Evolutionary conservation across 2,329 filamentous ascomycete genomes (phyloP), one percentile per base, ranked within the genome.

Genomic region (Fusarium fracticaudum): DNA sequence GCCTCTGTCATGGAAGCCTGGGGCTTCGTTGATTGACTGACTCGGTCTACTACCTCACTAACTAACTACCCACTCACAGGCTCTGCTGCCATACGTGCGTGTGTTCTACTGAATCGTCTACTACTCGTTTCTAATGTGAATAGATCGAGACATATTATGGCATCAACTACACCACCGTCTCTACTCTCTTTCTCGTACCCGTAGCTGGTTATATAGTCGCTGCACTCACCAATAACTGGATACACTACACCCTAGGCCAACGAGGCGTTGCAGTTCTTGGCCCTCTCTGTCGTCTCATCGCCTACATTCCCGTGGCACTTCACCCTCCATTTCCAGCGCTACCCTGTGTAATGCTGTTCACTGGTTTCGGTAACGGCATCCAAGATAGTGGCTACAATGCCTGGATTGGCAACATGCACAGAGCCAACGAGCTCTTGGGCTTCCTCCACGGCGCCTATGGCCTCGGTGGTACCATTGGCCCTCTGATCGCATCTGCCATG

Each of bases 401-500:
- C 13, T 90, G 87, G 86, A 81, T 89, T 26, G 93, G 93, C 17
- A 92, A 91, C 76, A 93, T 96, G 91, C 86, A 89, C 18, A 89
- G 90, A 66, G 84, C 92, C 13, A 95, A 95, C 79, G 91, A 95
- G 78, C 84, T 96, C 3, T 87, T 94, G 3, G 93, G 93, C 2
- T 86, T 94, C 67, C 82, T 95, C 33, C 93, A 95, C 79, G 92
- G 89, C 2, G 89, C 89, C 43, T 96, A 94, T 77, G 92, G 92
- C 2, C 77, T 93, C 0, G 93, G 93, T 1, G 93, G 91, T 3
- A 91, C 92, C 1, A 84, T 94, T 18, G 86, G 88, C 7, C 93
- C 93, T 0, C 81, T 95, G 12, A 86, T 94, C 67, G 92, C 93
- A 4, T 94, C 93, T 1, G 87, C 88, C 9, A 91, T 96, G 88